Evolutionary conservation across 257 asterid genomes (phyloP), one percentile per base, ranked within the genome.

Genomic region (Ehretia macrophylla): DNA sequence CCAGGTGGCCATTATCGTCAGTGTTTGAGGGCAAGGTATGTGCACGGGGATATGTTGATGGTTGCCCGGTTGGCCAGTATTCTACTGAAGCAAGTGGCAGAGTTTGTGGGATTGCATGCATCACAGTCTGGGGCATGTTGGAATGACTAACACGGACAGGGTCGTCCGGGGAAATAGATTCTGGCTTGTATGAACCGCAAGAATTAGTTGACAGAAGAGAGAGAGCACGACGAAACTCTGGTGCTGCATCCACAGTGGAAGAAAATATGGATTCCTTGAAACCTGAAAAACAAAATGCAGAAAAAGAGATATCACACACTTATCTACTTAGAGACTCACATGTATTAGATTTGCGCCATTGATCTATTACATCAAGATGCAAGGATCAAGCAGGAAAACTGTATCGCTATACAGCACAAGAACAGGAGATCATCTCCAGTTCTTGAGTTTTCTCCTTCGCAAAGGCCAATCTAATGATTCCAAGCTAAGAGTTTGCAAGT

Each of bases 191-290:
- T 12, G 90, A 80, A 60, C 72, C 85, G 89, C 87, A 84, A 2
- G 88, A 74, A 61, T 71, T 77, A 44, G 75, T 87, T 88, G 96
- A 88, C 96, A 88, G 96, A 88, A 88, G 96, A 88, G 96, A 88
- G 96, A 88, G 96, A 88, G 96, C 96, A 81, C 86, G 80, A 46
- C 77, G 67, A 68, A 68, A 75, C 23, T 79, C 89, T 19, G 77
- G 79, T 78, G 86, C 77, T 67, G 85, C 81, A 77, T 79, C 88
- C 63, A 70, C 17, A 72, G 60, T 77, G 64, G 80, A 48, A 59
- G 70, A 44, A 45, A 76, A 68, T 46, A 63, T 62, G 51, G 89
- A 63, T 68, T 84, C 86, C 87, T 80, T 85, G 64, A 71, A 66
- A 67, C 88, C 96, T 88, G 76, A 20, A 64, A 57, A 32, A 55